phyloP scores from a whole-genome alignment of 2,329 filamentous ascomycete species.

The Thelonectria rubi region DNA sequence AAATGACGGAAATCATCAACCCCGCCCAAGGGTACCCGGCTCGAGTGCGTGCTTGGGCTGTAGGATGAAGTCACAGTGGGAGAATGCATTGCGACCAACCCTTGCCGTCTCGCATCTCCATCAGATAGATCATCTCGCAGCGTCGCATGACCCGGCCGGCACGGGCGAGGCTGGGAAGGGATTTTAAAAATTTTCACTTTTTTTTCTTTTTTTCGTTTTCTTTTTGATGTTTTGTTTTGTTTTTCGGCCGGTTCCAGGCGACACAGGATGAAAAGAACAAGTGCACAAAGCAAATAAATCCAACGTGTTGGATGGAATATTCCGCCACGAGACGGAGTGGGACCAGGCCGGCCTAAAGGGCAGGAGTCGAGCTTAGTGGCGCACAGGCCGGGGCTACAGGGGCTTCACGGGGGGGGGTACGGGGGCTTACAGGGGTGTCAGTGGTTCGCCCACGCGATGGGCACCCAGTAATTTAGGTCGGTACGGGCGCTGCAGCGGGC shows the following conservation, averaged over 20 bases:
- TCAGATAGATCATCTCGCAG: conserved; percentile 24
- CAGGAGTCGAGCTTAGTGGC: not conserved
- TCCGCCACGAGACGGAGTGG: conserved; percentile 8
- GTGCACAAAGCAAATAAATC: not conserved
- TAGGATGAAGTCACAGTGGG: conserved; percentile 42
- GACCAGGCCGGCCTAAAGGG: conserved; percentile 5
- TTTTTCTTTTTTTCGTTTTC: not conserved
- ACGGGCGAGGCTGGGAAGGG: not conserved
- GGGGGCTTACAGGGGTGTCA: not conserved
- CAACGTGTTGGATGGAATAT: conserved; percentile 7
- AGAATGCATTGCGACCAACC: conserved; percentile 26
- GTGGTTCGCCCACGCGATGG: conserved; percentile 17
- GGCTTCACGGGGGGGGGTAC: too few species aligned
- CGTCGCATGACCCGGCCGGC: not conserved
- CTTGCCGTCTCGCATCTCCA: conserved; percentile 25
- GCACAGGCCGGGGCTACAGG: too few species aligned
- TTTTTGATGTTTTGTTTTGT: not conserved
- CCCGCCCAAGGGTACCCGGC: conserved; percentile 37
- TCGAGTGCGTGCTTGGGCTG: conserved; percentile 28
- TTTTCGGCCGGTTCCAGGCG: conserved; percentile 5
- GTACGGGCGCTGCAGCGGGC: not conserved
- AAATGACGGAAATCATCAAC: conserved; percentile 14
- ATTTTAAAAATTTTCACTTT: not conserved
- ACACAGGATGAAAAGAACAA: conserved; percentile 3
- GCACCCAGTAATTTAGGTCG: conserved; percentile 12